phyloP scores from a whole-genome alignment of 1,284 basidiomycete genomes.

The Malassezia brasiliensis region DNA sequence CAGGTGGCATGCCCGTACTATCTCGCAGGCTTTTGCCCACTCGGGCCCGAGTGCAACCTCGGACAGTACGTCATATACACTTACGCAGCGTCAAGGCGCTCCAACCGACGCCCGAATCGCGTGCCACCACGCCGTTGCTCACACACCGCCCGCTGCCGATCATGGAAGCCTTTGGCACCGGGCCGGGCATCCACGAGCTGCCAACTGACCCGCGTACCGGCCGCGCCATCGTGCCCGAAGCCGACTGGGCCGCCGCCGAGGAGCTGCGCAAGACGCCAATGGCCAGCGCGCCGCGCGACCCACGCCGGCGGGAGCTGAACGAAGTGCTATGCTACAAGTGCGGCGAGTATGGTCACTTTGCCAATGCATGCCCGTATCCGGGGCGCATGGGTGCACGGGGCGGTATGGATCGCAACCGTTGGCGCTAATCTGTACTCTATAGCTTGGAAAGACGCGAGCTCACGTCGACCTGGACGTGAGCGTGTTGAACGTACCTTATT shows the following conservation, averaged over 20 bases:
- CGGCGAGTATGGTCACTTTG: slow-evolving; percentile 43
- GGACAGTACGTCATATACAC: slow-evolving; percentile 56
- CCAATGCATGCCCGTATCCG: slow-evolving; percentile 40
- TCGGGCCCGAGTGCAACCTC: slow-evolving; percentile 75
- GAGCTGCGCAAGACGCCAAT: slow-evolving; percentile 8
- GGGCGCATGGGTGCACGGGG: slow-evolving; percentile 23
- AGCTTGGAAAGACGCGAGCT: slow-evolving; percentile 1
- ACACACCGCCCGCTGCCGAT: slow-evolving; percentile 41
- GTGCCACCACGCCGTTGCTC: slow-evolving; percentile 35
- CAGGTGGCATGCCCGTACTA: slow-evolving; percentile 83
- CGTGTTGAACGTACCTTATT: background rate
- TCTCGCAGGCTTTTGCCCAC: slow-evolving; percentile 87
- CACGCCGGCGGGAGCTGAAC: slow-evolving; percentile 24
- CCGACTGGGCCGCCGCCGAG: slow-evolving; percentile 3
- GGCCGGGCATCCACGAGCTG: slow-evolving; percentile 12
- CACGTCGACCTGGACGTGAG: slow-evolving; percentile 1
- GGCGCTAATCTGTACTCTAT: background rate
- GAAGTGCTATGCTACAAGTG: slow-evolving; percentile 46
- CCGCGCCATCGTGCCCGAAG: slow-evolving; percentile 7
- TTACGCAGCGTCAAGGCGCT: slow-evolving; percentile 35
- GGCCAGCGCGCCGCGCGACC: slow-evolving; percentile 18
- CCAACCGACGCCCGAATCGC: slow-evolving; percentile 35
- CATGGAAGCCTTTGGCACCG: slow-evolving; percentile 37
- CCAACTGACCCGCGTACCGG: slow-evolving; percentile 15
- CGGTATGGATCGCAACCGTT: background rate